Evolutionary conservation across 2,329 filamentous ascomycete species (phyloP).

Genomic region (Stemphylium vesicarium): DNA sequence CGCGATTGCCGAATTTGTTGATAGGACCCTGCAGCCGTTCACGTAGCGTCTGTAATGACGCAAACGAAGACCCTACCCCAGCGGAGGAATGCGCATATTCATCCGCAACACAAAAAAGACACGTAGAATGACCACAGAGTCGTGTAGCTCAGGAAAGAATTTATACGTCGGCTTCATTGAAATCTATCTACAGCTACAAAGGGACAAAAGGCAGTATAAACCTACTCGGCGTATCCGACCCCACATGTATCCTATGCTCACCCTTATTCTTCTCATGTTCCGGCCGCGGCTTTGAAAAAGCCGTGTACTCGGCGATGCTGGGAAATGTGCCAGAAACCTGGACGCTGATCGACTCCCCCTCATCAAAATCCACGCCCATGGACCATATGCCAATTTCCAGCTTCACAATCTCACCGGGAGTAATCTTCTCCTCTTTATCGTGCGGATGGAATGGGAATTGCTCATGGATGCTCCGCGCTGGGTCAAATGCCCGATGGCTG

Average conservation of each 20-base stretch:
- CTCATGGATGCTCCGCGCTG: constrained; percentile 25
- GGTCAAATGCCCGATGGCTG: constrained; percentile 50
- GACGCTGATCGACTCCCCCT: constrained; percentile 44
- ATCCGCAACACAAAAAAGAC: too few species aligned
- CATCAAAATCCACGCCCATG: constrained; percentile 55
- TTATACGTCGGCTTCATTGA: too few species aligned
- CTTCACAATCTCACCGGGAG: constrained; percentile 51
- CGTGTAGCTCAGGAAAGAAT: too few species aligned
- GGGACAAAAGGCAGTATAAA: constrained; percentile 49
- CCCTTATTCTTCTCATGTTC: constrained; percentile 53
- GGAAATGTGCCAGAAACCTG: constrained; percentile 34
- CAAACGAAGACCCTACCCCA: too few species aligned
- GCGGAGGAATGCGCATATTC: too few species aligned
- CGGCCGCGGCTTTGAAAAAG: constrained; percentile 47
- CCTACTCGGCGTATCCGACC: constrained; percentile 47
- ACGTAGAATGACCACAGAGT: too few species aligned
- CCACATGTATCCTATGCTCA: constrained; percentile 48
- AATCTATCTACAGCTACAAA: constrained; percentile 1
- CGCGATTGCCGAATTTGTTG: too few species aligned
- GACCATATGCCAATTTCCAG: constrained; percentile 59
- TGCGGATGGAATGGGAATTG: constrained; percentile 50
- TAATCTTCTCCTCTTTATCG: constrained; percentile 50
- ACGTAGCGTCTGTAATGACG: too few species aligned
- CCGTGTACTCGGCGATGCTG: constrained; percentile 47
- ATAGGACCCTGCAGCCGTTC: too few species aligned